Percentiles rank a stretch among this genome's conserved stretches.
These are phyloP conservation scores for Aspergillus felis DNA, from an alignment of 2,329 filamentous ascomycete genomes.

Conservation along the genomic window DNA sequence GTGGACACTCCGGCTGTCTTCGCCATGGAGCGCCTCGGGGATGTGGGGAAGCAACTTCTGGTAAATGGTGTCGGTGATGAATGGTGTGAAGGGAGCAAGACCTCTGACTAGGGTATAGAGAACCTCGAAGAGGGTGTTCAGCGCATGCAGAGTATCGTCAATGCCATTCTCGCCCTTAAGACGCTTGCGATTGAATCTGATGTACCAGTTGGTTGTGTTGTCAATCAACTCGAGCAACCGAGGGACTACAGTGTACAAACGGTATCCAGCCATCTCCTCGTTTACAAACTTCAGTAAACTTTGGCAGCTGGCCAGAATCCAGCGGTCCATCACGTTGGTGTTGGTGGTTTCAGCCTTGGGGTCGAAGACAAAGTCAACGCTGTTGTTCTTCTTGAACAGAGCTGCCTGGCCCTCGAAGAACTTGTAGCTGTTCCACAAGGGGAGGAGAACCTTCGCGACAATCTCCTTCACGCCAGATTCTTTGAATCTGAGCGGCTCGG, in stretches of 20 bases:
- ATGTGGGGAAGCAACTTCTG: conserved; percentile 76
- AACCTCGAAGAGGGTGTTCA: conserved; percentile 93
- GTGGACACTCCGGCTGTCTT: conserved; percentile 82
- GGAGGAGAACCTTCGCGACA: conserved; percentile 83
- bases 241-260: conserved; percentile 87
- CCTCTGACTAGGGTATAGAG: conserved; percentile 83
- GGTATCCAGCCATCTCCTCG: conserved; percentile 78
- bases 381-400: conserved; percentile 79
- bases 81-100: conserved; percentile 91
- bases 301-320: conserved; percentile 91
- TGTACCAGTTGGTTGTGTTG: conserved; percentile 98
- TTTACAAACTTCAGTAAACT: conserved; percentile 89
- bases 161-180: conserved; percentile 85
- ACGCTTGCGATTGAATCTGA: conserved; percentile 85
- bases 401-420: conserved; percentile 89
- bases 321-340: conserved; percentile 90
- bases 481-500: conserved; percentile 86
- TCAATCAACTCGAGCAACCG: conserved; percentile 79
- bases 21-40: conserved; percentile 62
- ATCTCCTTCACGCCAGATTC: conserved; percentile 92
- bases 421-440: conserved; percentile 94
- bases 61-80: conserved; percentile 94
- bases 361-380: conserved; percentile 73
- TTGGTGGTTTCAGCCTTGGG: conserved; percentile 70
- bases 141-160: conserved; percentile 80